These are phyloP conservation scores for Suaeda aralocaspica DNA, from an alignment of 148 eudicot species.

Conservation along the genomic window DNA sequence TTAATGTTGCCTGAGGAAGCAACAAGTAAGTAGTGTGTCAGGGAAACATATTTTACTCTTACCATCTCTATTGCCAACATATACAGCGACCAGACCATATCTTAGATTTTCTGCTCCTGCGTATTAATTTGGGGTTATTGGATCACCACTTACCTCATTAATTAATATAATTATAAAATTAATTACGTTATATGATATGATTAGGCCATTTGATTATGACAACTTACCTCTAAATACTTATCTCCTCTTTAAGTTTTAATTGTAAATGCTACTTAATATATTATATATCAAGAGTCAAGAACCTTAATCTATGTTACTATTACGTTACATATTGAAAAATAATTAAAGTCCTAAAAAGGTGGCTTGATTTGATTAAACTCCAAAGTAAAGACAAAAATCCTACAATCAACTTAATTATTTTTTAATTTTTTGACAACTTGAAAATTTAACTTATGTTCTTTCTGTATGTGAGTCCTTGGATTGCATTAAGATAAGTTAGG, in stretches of 20 bases:
- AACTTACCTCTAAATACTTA: constrained; percentile 6
- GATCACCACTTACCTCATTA: constrained; percentile 7
- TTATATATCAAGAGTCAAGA: neutral
- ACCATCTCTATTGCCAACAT: constrained; percentile 26
- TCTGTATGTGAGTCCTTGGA: no score
- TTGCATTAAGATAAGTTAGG: neutral
- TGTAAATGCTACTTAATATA: constrained; percentile 5
- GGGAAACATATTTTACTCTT: constrained; percentile 23
- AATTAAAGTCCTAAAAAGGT: neutral
- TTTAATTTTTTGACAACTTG: constrained; percentile 1
- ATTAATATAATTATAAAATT: neutral
- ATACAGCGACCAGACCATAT: constrained; percentile 22
- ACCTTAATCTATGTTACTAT: constrained; percentile 8
- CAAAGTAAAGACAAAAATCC: neutral
- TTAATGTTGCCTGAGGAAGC: constrained; percentile 24
- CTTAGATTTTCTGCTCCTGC: neutral
- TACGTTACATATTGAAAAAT: neutral
- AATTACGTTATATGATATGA: no score
- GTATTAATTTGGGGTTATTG: neutral
- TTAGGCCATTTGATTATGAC: neutral
- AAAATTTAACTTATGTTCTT: constrained; percentile 6
- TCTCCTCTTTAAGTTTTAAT: neutral
- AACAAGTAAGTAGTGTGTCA: constrained; percentile 28
- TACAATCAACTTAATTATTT: neutral
- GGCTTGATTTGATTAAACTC: constrained; percentile 4